Percentiles rank a stretch among this genome's conserved stretches.
phyloP scores from a whole-genome alignment of 179 eudicot species.

The Beta macrorhiza region DNA sequence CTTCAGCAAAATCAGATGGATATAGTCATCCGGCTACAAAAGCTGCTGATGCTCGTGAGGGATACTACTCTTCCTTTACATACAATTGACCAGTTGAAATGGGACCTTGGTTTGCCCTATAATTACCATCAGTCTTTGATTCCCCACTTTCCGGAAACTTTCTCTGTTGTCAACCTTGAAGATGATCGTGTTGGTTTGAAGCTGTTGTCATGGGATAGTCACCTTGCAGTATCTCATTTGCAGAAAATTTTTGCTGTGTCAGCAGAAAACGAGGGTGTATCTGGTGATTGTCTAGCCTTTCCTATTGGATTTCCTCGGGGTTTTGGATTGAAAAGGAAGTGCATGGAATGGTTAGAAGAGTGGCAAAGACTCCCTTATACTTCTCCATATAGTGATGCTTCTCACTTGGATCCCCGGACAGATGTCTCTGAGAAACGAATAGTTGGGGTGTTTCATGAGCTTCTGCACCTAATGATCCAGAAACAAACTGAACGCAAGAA shows the following conservation, averaged over 20 bases:
- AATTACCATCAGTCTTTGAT: constrained; percentile 53
- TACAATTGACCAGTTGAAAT: constrained; percentile 75
- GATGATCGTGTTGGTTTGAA: constrained; percentile 72
- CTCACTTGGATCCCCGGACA: constrained; percentile 81
- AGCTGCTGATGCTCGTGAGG: constrained; percentile 71
- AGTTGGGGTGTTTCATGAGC: constrained; percentile 89
- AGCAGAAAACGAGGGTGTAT: constrained; percentile 27
- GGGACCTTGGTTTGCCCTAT: constrained; percentile 90
- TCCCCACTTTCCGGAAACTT: constrained; percentile 39
- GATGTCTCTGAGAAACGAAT: constrained; percentile 89
- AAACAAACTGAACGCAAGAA: constrained; percentile 69
- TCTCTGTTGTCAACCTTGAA: constrained; percentile 51
- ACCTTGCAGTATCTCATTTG: constrained; percentile 62
- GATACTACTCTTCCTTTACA: constrained; percentile 64
- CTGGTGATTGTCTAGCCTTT: constrained; percentile 45
- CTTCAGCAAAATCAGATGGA: constrained; percentile 42
- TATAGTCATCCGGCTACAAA: constrained; percentile 53
- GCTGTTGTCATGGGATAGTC: constrained; percentile 58
- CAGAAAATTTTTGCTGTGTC: constrained; percentile 37
- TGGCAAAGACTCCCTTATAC: constrained; percentile 93
- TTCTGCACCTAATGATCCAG: constrained; percentile 62
- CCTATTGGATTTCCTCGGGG: constrained; percentile 81
- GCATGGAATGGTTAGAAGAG: constrained; percentile 77
- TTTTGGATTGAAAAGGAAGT: constrained; percentile 78
- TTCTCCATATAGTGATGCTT: constrained; percentile 71